Evolutionary conservation across 305 asterid genomes (phyloP).

Genomic region (Fraxinus angustifolia): DNA sequence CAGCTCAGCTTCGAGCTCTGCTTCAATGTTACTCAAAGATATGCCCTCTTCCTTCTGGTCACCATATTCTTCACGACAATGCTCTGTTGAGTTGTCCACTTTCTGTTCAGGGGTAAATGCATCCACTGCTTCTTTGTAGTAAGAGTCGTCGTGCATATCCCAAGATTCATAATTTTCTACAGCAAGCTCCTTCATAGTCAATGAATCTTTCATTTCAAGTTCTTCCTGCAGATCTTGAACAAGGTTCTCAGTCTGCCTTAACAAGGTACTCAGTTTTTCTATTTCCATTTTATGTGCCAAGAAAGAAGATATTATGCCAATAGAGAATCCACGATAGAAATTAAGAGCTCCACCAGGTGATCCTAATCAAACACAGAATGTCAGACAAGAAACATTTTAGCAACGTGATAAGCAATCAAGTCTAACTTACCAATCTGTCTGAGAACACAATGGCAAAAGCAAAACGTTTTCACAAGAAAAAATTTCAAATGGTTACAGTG

Average conservation of each 20-base stretch:
- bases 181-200: slow-evolving; percentile 73
- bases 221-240: slow-evolving; percentile 91
- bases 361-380: slow-evolving; percentile 49
- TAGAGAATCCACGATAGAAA: slow-evolving; percentile 63
- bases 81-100: slow-evolving; percentile 8
- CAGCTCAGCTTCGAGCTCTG: slow-evolving; percentile 92
- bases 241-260: slow-evolving; percentile 65
- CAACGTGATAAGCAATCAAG: neutral
- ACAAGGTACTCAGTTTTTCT: slow-evolving; percentile 45
- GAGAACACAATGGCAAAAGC: neutral
- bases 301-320: slow-evolving; percentile 61
- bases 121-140: slow-evolving; percentile 24
- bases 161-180: slow-evolving; percentile 55
- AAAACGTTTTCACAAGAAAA: neutral
- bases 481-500: neutral
- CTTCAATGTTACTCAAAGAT: slow-evolving; percentile 73
- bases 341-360: slow-evolving; percentile 36
- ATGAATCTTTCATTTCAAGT: slow-evolving; percentile 84
- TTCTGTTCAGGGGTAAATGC: slow-evolving; percentile 33
- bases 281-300: slow-evolving; percentile 51
- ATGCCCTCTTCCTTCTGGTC: slow-evolving; percentile 48
- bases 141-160: slow-evolving; percentile 36
- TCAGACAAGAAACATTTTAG: slow-evolving; percentile 9
- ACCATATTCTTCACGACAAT: slow-evolving; percentile 23
- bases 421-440: neutral